Evolutionary conservation across 164 flowering plant genomes (phyloP).

Genomic region (Kingdonia uniflora): DNA sequence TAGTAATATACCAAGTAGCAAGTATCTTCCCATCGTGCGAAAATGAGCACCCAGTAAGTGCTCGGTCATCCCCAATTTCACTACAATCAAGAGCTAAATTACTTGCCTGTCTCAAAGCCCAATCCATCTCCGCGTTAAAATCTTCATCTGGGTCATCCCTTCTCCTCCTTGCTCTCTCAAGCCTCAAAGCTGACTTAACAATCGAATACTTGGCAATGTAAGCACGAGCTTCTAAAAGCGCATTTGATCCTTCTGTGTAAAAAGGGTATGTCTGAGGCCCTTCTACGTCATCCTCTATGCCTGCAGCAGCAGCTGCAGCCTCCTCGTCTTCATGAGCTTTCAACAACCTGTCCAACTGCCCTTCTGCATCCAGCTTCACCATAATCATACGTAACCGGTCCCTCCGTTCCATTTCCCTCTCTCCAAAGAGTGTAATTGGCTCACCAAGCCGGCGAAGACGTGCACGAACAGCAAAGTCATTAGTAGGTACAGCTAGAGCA

Average conservation of each 20-base stretch:
- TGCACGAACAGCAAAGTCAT: slow-evolving; percentile 78
- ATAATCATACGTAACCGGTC: slow-evolving; percentile 70
- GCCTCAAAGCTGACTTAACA: slow-evolving; percentile 48
- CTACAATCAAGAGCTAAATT: slow-evolving; percentile 60
- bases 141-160: slow-evolving; percentile 95
- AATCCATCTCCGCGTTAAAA: slow-evolving; percentile 71
- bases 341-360: slow-evolving; percentile 85
- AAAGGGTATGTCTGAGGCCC: slow-evolving; percentile 65
- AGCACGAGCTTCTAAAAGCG: slow-evolving; percentile 57
- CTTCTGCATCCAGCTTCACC: slow-evolving; percentile 78
- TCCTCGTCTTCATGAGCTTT: slow-evolving; percentile 92
- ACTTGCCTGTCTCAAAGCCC: slow-evolving; percentile 52
- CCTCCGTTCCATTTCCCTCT: slow-evolving; percentile 92
- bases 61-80: slow-evolving; percentile 90
- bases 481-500: slow-evolving; percentile 94
- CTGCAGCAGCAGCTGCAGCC: slow-evolving; percentile 36
- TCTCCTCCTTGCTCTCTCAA: slow-evolving; percentile 62
- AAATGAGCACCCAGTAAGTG: slow-evolving; percentile 85
- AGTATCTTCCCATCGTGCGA: slow-evolving; percentile 68
- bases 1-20: slow-evolving; percentile 63
- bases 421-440: slow-evolving; percentile 90
- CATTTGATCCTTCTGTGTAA: slow-evolving; percentile 75
- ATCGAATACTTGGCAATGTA: slow-evolving; percentile 69
- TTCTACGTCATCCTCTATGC: slow-evolving; percentile 52
- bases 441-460: slow-evolving; percentile 90